These are phyloP conservation scores for Colletotrichum tropicicola DNA, from an alignment of 2,329 filamentous ascomycete species.

Conservation along the genomic window DNA sequence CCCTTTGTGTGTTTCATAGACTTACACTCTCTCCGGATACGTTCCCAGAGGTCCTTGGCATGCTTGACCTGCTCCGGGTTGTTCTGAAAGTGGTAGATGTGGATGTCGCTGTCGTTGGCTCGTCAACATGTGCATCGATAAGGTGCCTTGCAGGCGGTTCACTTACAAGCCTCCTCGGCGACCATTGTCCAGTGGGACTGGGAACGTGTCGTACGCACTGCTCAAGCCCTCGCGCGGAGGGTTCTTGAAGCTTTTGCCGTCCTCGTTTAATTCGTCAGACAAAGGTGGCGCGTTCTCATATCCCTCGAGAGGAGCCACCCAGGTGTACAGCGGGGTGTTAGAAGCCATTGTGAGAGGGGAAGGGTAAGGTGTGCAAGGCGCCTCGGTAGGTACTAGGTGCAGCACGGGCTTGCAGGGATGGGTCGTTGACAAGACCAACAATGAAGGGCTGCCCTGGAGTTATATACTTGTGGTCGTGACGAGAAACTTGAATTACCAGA, in stretches of 20 bases:
- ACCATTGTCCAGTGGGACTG: constrained; percentile 72
- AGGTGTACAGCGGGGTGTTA: constrained; percentile 53
- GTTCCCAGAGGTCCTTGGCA: constrained; percentile 77
- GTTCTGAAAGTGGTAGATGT: constrained; percentile 82
- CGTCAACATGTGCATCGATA: too few relatives aligned
- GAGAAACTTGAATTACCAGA: too few relatives aligned
- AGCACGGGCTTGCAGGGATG: neutral
- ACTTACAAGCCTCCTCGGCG: constrained; percentile 76
- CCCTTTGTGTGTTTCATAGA: too few relatives aligned
- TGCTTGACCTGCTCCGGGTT: constrained; percentile 71
- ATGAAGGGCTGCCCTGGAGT: too few relatives aligned
- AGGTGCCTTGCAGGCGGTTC: too few relatives aligned
- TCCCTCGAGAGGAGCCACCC: constrained; percentile 65
- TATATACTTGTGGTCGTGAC: too few relatives aligned
- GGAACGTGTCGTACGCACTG: constrained; percentile 75
- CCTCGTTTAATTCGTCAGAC: constrained; percentile 66
- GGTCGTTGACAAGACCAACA: too few relatives aligned
- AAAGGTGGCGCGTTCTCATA: constrained; percentile 66
- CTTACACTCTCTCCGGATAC: constrained; percentile 82
- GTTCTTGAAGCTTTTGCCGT: constrained; percentile 83
- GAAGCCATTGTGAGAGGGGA: constrained; percentile 10
- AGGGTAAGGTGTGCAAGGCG: too few relatives aligned
- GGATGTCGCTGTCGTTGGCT: constrained; percentile 76
- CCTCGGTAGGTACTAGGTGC: neutral
- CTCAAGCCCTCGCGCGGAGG: constrained; percentile 68